Base-by-base conservation (phyloP, 2,329 filamentous ascomycete species). In the Beauveria sp. region DNA sequence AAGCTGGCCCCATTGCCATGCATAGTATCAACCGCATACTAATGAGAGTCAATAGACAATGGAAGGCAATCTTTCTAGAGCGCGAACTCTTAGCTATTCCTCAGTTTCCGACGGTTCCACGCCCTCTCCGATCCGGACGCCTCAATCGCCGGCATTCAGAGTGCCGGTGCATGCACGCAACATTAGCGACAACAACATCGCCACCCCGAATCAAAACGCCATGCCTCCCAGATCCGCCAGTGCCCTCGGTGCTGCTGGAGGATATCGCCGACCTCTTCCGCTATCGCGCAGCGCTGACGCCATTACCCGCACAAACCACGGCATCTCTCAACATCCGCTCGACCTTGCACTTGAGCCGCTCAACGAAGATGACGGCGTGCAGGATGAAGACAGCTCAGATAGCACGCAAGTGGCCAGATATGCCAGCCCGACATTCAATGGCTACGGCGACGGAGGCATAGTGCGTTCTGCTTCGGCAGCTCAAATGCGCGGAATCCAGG, bases 31-130 rank as follows among this genome's bases (percentile, higher is more conserved):
- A 16, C 51, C 9, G 12, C 24, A 34, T 45, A 46, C 49, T 52
- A 53, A 45, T n/a, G 38, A 30, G 20, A 14, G 12, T 12, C 66
- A 67, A 60, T 72, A 96, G 91, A 89, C 90, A 38, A 96, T 97
- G 92, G 93, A 97, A 75, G 91, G 89, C 43, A 97, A 97, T 67
- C 79, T 97, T 22, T 87, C 83, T 62, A 87, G 91, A 63, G 93
- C 91, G 34, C 85, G 91, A 67, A 86, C 88, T 10, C 78, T 91
- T 78, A 69, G 75, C 74, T 65, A 73, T 63, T 69, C 72, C 10
- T 65, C 72, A 42, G 63, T 72, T 3, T 84, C 81, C 2, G 78
- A 79, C 62, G 75, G 75, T 10, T 84, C 82, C 20, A 82, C 80
- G 1, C 79, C 82, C 16, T 83, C 78, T 59, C 84, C 81, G 4